Evolutionary conservation across 805 yeast species (phyloP).

Genomic region (Saccharomycopsis malanga): DNA sequence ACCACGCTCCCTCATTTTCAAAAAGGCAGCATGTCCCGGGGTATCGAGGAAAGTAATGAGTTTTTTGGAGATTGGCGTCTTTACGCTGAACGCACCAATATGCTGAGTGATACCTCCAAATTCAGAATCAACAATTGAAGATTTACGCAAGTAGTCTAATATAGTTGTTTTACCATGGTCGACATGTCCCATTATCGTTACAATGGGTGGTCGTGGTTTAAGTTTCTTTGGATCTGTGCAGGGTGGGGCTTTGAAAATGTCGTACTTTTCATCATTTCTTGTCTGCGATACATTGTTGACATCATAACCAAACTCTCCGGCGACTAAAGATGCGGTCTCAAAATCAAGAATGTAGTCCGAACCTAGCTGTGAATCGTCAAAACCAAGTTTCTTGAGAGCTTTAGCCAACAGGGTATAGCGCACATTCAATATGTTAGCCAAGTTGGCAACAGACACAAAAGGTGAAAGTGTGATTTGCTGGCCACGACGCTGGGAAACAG

Average conservation of each 20-base stretch:
- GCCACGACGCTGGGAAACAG: too few relatives aligned
- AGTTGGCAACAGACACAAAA: slow-evolving; percentile 69
- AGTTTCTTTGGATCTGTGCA: slow-evolving; percentile 46
- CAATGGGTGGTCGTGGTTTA: slow-evolving; percentile 81
- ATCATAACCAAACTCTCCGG: slow-evolving; percentile 81
- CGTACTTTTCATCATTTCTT: slow-evolving; percentile 50
- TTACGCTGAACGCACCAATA: slow-evolving; percentile 91
- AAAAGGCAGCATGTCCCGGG: slow-evolving; percentile 96
- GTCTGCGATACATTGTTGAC: slow-evolving; percentile 39
- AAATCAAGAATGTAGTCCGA: slow-evolving; percentile 76
- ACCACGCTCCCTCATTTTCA: slow-evolving; percentile 95
- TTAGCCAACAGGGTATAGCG: slow-evolving; percentile 53
- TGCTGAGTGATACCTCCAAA: slow-evolving; percentile 98
- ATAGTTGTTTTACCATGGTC: slow-evolving; percentile 98
- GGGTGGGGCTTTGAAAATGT: slow-evolving; percentile 25
- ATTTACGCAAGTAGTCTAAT: slow-evolving; percentile 76
- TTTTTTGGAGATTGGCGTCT: slow-evolving; percentile 67
- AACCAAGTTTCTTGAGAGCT: slow-evolving; percentile 63
- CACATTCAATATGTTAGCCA: slow-evolving; percentile 64
- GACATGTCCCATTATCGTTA: slow-evolving; percentile 98
- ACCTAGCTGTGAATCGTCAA: slow-evolving; percentile 49
- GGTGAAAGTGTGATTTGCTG: slow-evolving; percentile 50
- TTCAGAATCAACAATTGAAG: slow-evolving; percentile 76
- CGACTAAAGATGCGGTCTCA: slow-evolving; percentile 79
- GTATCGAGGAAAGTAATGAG: slow-evolving; percentile 88